phyloP scores from a whole-genome alignment of 1,284 basidiomycete genomes.

The Mycena citricolor region DNA sequence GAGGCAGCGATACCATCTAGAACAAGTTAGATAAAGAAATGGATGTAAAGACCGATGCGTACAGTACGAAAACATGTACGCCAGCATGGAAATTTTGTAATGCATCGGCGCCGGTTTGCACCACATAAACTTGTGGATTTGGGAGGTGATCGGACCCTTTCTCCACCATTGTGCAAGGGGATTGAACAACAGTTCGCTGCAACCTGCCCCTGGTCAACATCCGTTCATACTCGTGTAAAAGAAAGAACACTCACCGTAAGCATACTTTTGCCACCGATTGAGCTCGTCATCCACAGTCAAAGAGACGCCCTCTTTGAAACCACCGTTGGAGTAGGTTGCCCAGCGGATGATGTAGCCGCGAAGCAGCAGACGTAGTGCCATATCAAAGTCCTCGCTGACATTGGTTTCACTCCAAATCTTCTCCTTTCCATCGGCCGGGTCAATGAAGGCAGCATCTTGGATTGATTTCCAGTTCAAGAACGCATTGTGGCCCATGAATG shows the following conservation, averaged over 20 bases:
- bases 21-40: neutral
- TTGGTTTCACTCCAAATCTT: constrained; percentile 83
- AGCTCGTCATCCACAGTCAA: constrained; percentile 74
- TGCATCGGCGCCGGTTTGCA: constrained; percentile 66
- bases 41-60: constrained; percentile 14
- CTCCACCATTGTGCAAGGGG: constrained; percentile 71
- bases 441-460: constrained; percentile 76
- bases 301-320: constrained; percentile 87
- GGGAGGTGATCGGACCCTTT: constrained; percentile 69
- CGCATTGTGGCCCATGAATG: constrained; percentile 87
- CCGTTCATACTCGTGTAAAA: constrained; percentile 4
- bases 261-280: constrained; percentile 64
- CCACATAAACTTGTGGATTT: constrained; percentile 77
- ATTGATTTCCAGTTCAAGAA: constrained; percentile 83
- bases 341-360: constrained; percentile 76
- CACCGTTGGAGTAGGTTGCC: constrained; percentile 79
- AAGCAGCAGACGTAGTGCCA: constrained; percentile 53
- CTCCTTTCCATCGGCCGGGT: constrained; percentile 58
- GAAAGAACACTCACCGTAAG: constrained; percentile 31
- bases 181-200: constrained; percentile 59
- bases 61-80: constrained; percentile 87
- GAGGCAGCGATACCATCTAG: constrained; percentile 74
- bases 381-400: constrained; percentile 83
- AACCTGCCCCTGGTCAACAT: constrained; percentile 28
- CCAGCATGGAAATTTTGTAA: constrained; percentile 78